A percentile compares a stretch with the other conserved stretches of the same genome.
phyloP scores from a whole-genome alignment of 306 rosid species.

The Vigna radiata region DNA sequence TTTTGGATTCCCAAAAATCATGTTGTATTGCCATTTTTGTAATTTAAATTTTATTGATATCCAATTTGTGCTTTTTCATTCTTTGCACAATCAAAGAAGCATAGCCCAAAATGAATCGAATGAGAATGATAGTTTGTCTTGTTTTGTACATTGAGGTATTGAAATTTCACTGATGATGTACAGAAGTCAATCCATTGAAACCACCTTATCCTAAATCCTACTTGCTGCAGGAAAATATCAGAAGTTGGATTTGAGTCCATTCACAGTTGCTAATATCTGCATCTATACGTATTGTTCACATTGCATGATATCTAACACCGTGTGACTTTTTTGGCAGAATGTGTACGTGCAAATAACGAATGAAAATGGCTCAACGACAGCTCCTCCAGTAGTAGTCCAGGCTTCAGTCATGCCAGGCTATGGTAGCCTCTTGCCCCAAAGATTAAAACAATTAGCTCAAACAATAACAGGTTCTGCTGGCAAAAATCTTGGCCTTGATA shows the following conservation, averaged over 20 bases:
- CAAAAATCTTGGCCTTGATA: constrained; percentile 82
- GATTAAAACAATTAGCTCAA: constrained; percentile 79
- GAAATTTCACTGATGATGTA: neutral
- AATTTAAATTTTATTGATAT: constrained; percentile 14
- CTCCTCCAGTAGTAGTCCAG: constrained; percentile 67
- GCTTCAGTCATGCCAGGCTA: constrained; percentile 64
- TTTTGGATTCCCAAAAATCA: constrained; percentile 16
- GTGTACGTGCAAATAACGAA: constrained; percentile 77
- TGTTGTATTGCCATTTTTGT: constrained; percentile 3
- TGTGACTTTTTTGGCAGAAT: constrained; percentile 58
- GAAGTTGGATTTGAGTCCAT: constrained; percentile 14
- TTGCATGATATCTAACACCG: constrained; percentile 6
- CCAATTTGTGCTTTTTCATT: constrained; percentile 18
- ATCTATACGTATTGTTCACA: neutral
- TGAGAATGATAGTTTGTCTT: constrained; percentile 34
- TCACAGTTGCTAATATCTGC: constrained; percentile 18
- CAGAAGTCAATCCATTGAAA: constrained; percentile 1
- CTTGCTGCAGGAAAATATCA: constrained; percentile 10
- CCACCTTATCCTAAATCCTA: constrained; percentile 10
- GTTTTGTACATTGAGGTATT: constrained; percentile 18
- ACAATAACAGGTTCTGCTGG: constrained; percentile 57
- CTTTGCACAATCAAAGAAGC: constrained; percentile 8
- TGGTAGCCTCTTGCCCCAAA: constrained; percentile 66
- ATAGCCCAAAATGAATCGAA: constrained; percentile 6
- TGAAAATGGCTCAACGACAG: constrained; percentile 68